Evolutionary conservation across 1,284 basidiomycete species (phyloP), one percentile per base, ranked within the genome.

Genomic region (Schizophyllum amplum): DNA sequence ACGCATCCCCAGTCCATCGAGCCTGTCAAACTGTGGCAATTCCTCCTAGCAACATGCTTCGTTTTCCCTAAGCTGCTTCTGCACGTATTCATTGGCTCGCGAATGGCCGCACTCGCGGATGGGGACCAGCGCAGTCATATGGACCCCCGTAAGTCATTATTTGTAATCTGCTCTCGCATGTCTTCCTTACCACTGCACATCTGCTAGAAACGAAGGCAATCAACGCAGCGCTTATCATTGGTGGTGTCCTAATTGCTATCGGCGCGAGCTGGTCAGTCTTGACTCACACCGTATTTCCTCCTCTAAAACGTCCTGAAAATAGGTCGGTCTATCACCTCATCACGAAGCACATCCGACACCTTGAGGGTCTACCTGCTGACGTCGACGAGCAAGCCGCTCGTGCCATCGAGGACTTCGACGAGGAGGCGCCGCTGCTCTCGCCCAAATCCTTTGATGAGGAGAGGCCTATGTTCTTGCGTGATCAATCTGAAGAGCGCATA

Each of bases 1-100:
- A 22, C 59, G 60, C 59, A 51, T 60, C 24, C 57, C 24, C 58
- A 90, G 85, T 87, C 85, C 21, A 87, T 93, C 57, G 76, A 84
- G 64, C 73, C 86, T 4, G 89, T 93, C 7, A 73, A 81, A 1
- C 66, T 92, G 1, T 82, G 80, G 75, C 88, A 92, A 70, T 92
- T 93, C 68, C 71, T 83, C 50, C 65, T 84, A 15, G 91, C 91
- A 2, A 92, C 86, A 5, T 69, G 78, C 50, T 85, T 83, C 64
- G 75, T 84, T 42, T 81, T 84, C 52, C 90, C 90, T 17, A 90
- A 86, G 66, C 70, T 87, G 5, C 69, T 86, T 33, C 73, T 92
- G 22, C 81, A 87, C 57, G 82, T 87, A 23, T 92, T 92, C 67
- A 82, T 92, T 56, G 91, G 90, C 1, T 87, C 86, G 0, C 81